Base-by-base conservation (phyloP, 2,329 filamentous ascomycete species). In the Botrytis fabae region DNA sequence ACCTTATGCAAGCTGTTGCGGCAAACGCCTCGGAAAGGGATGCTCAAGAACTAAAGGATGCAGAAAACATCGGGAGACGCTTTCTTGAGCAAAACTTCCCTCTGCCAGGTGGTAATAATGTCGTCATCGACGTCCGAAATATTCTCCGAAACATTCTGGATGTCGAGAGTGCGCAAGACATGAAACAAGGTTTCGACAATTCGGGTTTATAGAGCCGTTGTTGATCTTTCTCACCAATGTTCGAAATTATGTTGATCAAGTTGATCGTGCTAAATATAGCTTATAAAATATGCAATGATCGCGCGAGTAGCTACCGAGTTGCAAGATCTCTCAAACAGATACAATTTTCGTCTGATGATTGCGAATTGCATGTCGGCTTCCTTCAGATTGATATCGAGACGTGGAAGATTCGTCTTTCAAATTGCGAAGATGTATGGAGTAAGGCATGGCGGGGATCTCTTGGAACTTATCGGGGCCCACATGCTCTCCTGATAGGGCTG, bases 1-100 rank as follows among this genome's bases (percentile, higher is more conserved):
- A 97, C 80, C 84, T 98, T 2, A 88, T 91, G 28, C 60, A 59
- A 9, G 86, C 89, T 44, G 88, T 90, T 32, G 97, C 93, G 81
- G 89, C 92, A 7, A 86, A 85, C 62, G 83, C 97, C 75, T 89
- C 90, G 0, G 83, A 85, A 0, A 83, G 85, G 6, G 93, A 97
- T 78, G 85, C 86, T 70, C 81, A 83, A n/a, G 87, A 88, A 54
- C 84, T 98, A n/a, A 86, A 90, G 77, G 83, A 88, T 75, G 93
- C 94, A 38, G 90, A 92, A 78, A 78, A 75, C 18, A 83, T 88
- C 62, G 88, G 89, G n/a, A 86, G 90, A 63, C 80, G 80, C 9
- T 92, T 93, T 75, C 79, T 92, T 4, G 82, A 83, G 73, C 77
- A 79, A 59, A 78, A 81, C 59, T 77, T 81, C 35, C 77, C 78